Evolutionary conservation across 192 early-diverging fungal genomes (phyloP).

Genomic region (Funneliformis geosporum): DNA sequence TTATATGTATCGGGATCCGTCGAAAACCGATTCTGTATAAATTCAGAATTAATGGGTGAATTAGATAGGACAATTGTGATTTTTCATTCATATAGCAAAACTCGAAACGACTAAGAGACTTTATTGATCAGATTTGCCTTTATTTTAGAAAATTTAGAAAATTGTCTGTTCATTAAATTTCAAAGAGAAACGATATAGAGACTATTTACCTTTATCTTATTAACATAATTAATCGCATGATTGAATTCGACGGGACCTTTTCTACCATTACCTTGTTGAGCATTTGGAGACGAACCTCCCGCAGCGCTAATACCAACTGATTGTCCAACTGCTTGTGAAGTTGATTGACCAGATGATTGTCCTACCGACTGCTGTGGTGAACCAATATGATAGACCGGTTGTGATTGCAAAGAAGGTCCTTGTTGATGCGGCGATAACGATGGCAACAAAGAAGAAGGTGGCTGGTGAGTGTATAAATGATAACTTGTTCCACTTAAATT

Average conservation of each 20-base stretch:
- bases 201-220: conserved; percentile 89
- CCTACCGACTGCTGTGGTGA: conserved; percentile 36
- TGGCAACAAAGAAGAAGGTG: conserved; percentile 41
- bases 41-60: not conserved
- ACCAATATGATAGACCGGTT: conserved; percentile 31
- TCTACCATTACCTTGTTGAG: conserved; percentile 47
- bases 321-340: conserved; percentile 21
- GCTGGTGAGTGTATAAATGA: conserved; percentile 39
- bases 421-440: conserved; percentile 42
- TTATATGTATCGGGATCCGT: conserved; percentile 95
- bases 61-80: no score
- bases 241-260: conserved; percentile 91
- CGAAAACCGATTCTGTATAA: conserved; percentile 79
- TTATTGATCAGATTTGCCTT: no score
- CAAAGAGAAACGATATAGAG: not conserved
- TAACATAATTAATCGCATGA: conserved; percentile 99
- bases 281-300: conserved; percentile 25
- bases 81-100: no score
- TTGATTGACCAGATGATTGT: conserved; percentile 29
- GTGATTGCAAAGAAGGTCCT: conserved; percentile 37
- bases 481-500: conserved; percentile 23
- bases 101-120: no score
- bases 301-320: not conserved
- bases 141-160: no score
- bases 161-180: not conserved